A percentile compares a stretch with the other conserved stretches of the same genome.
Conservation (phyloP, 176 grass and related monocot genomes). For the Musa schizocarpa region DNA sequence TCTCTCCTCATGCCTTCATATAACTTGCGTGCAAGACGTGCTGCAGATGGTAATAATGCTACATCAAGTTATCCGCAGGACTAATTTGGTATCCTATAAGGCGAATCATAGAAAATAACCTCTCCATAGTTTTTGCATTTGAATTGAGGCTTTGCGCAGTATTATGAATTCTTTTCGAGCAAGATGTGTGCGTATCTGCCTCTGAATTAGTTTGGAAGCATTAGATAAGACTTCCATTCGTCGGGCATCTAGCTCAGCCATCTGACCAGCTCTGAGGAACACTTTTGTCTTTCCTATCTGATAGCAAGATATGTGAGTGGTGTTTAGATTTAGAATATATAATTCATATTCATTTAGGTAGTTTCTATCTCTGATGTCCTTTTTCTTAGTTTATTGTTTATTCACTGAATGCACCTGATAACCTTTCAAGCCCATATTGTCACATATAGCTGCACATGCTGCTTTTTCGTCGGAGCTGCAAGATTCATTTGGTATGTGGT, state of each 20-base stretch:
- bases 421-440: slow-evolving; percentile 82
- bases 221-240: slow-evolving; percentile 78
- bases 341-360: not conserved
- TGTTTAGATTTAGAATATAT: slow-evolving; percentile 30
- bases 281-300: slow-evolving; percentile 99
- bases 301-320: slow-evolving; percentile 14
- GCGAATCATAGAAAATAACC: slow-evolving; percentile 30
- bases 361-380: not conserved
- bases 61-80: slow-evolving; percentile 15
- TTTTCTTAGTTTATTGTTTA: not conserved
- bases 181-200: slow-evolving; percentile 71
- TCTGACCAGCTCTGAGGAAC: slow-evolving; percentile 85
- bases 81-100: slow-evolving; percentile 17
- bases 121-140: slow-evolving; percentile 73
- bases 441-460: slow-evolving; percentile 65
- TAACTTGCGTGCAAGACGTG: slow-evolving; percentile 63
- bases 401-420: slow-evolving; percentile 50
- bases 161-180: slow-evolving; percentile 60
- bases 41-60: slow-evolving; percentile 24
- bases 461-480: slow-evolving; percentile 79
- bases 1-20: slow-evolving; percentile 70
- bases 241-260: slow-evolving; percentile 93
- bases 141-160: slow-evolving; percentile 51
- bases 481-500: not conserved
- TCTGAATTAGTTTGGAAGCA: slow-evolving; percentile 59